Evolutionary conservation across 2,329 filamentous ascomycete species (phyloP).

Genomic region (Calycina herbarum): DNA sequence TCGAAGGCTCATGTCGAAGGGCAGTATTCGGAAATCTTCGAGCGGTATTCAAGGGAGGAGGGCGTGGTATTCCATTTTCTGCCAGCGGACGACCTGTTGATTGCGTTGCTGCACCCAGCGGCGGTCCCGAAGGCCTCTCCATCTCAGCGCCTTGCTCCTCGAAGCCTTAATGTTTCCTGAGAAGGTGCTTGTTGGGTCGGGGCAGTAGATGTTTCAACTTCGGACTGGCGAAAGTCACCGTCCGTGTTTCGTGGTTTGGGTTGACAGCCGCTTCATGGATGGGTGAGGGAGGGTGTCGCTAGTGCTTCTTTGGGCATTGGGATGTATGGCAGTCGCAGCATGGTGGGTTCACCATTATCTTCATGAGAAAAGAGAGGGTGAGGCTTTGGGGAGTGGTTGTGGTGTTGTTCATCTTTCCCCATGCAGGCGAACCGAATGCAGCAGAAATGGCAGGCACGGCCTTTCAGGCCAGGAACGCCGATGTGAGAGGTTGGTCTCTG

Average conservation of each 20-base stretch:
- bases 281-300: neutral
- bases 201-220: constrained; percentile 31
- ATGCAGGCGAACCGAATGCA: neutral
- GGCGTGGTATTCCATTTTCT: constrained; percentile 41
- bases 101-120: constrained; percentile 39
- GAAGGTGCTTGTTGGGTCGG: constrained; percentile 24
- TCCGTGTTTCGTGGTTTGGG: constrained; percentile 3
- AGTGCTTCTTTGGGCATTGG: neutral
- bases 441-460: constrained; percentile 1
- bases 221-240: constrained; percentile 17
- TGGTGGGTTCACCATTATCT: neutral
- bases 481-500: neutral
- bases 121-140: constrained; percentile 36
- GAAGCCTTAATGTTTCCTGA: constrained; percentile 18
- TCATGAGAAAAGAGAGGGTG: neutral
- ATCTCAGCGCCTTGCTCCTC: constrained; percentile 27
- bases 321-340: neutral
- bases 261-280: neutral
- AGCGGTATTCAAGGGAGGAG: constrained; percentile 38
- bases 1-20: constrained; percentile 47
- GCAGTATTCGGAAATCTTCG: constrained; percentile 45
- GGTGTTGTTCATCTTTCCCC: neutral
- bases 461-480: constrained; percentile 3
- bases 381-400: neutral
- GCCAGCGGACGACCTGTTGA: constrained; percentile 42